Evolutionary conservation across 352 stramenopile species (phyloP).

Genomic region (Aphanomyces cochlioides): DNA sequence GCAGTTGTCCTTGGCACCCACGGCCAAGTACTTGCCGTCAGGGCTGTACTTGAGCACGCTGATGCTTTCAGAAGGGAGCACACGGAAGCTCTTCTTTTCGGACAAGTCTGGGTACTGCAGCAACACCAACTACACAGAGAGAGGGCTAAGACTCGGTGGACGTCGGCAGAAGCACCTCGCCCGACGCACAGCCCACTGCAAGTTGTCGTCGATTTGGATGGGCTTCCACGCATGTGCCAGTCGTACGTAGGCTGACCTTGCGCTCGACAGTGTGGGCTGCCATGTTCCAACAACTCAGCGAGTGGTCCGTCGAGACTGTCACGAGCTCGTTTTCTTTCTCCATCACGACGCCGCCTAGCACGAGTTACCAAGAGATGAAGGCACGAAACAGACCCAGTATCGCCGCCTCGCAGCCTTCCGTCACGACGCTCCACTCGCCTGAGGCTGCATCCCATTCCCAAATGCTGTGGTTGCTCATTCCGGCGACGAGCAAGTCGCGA

Average conservation of each 20-base stretch:
- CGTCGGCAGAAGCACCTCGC: conserved; percentile 33
- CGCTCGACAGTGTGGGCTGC: neutral
- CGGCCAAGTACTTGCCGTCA: conserved; percentile 45
- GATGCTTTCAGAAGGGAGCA: conserved; percentile 6
- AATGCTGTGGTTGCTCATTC: conserved; percentile 56
- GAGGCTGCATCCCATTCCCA: conserved; percentile 52
- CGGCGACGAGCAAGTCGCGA: conserved; percentile 50
- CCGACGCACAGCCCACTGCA: conserved; percentile 46
- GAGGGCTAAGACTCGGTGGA: too few species aligned
- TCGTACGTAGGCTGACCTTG: conserved; percentile 25
- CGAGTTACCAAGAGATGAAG: too few species aligned
- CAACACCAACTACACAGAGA: conserved; percentile 37
- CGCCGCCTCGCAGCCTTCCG: conserved; percentile 47
- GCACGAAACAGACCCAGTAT: conserved; percentile 28
- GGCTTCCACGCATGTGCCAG: conserved; percentile 51
- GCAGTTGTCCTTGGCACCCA: conserved; percentile 57
- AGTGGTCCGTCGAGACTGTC: conserved; percentile 19
- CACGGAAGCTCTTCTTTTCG: conserved; percentile 47
- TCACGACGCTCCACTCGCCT: conserved; percentile 50
- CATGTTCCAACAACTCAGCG: conserved; percentile 15
- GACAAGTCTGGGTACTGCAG: conserved; percentile 41
- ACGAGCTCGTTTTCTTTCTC: conserved; percentile 18
- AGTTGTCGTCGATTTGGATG: conserved; percentile 53
- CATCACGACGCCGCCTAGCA: conserved; percentile 9
- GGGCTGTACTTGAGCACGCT: conserved; percentile 50